Evolutionary conservation across 768 basidiomycete species (phyloP).

Genomic region (Tulasnella sp.): DNA sequence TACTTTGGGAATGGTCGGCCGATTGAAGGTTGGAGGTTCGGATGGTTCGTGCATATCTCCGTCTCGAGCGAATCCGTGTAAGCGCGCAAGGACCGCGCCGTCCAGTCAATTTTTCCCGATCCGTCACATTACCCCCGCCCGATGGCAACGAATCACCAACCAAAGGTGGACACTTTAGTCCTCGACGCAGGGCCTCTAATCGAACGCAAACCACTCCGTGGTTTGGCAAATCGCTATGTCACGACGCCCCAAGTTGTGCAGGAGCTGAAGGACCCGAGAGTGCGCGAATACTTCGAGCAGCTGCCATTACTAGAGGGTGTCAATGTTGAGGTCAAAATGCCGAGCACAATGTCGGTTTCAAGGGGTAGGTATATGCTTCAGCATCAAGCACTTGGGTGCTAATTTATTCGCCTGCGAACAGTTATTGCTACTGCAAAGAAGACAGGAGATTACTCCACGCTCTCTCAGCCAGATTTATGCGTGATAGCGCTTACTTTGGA

Average conservation of each 20-base stretch:
- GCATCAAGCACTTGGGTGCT: neutral
- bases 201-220: slow-evolving; percentile 85
- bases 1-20: slow-evolving; percentile 24
- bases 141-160: slow-evolving; percentile 12
- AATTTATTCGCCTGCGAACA: slow-evolving; percentile 43
- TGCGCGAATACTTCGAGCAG: slow-evolving; percentile 82
- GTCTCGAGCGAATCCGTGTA: neutral
- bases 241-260: slow-evolving; percentile 89
- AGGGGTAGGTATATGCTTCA: slow-evolving; percentile 48
- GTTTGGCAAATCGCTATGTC: slow-evolving; percentile 80
- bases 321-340: slow-evolving; percentile 67
- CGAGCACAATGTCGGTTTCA: slow-evolving; percentile 66
- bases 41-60: neutral
- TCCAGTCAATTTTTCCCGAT: slow-evolving; percentile 14
- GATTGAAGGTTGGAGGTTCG: neutral
- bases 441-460: slow-evolving; percentile 92
- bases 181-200: slow-evolving; percentile 94
- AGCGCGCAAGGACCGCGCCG: neutral
- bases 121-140: neutral
- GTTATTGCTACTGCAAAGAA: slow-evolving; percentile 92
- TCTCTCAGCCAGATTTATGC: slow-evolving; percentile 89
- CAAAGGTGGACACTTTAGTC: slow-evolving; percentile 62
- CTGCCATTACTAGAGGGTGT: slow-evolving; percentile 78
- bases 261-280: slow-evolving; percentile 87
- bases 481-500: slow-evolving; percentile 87